Evolutionary conservation across 331 rosid species (phyloP).

Genomic region (Stylosanthes scabra): DNA sequence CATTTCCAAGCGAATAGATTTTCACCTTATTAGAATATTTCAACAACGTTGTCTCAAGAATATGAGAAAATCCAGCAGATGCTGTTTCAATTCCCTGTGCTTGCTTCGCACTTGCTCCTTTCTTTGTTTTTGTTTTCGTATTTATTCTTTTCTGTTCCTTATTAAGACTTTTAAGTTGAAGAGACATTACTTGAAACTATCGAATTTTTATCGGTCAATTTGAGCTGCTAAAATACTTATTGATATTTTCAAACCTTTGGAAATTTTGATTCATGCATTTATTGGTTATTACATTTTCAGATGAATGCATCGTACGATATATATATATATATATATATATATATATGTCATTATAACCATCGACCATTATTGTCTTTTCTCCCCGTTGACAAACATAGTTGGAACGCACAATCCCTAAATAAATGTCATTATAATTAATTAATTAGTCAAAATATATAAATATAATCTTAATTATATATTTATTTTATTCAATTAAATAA

Average conservation of each 20-base stretch:
- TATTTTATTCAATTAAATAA: no score
- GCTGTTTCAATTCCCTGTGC: background rate
- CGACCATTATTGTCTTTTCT: no score
- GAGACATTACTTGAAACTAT: background rate
- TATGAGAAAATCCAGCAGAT: background rate
- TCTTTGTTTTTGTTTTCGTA: slow-evolving; percentile 1
- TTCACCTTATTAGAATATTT: background rate
- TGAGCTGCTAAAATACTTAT: background rate
- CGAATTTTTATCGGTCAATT: slow-evolving; percentile 3
- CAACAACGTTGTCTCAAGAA: slow-evolving; percentile 35
- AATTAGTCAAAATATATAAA: no score
- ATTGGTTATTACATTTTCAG: no score
- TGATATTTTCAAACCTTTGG: background rate
- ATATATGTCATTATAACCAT: no score
- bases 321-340: no score
- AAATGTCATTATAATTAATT: no score
- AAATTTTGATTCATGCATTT: background rate
- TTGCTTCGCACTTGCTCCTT: background rate
- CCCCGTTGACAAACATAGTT: no score
- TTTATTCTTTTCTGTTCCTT: background rate
- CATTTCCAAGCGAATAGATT: no score
- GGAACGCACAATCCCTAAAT: no score
- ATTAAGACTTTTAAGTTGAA: background rate
- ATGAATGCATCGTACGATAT: no score
- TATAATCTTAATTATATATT: no score